These are phyloP conservation scores for Pythium coloratum DNA, from an alignment of 352 stramenopile species.

Conservation along the genomic window DNA sequence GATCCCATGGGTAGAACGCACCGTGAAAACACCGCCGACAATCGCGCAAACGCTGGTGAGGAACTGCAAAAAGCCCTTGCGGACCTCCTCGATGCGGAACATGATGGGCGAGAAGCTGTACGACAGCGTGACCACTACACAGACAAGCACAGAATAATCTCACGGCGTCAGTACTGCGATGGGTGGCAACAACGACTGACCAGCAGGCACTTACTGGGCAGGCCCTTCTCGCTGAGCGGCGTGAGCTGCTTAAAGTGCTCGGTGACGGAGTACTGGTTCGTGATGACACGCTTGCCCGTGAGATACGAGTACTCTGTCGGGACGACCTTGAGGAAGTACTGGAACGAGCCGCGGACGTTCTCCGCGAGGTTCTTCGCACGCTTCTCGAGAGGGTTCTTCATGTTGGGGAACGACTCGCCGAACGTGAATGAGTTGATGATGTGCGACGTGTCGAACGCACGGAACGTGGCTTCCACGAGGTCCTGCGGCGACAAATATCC, in stretches of 20 bases:
- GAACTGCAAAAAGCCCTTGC: conserved; percentile 88
- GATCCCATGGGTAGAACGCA: conserved; percentile 28
- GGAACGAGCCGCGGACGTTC: conserved; percentile 61
- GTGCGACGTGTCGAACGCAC: conserved; percentile 39
- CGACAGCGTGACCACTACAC: conserved; percentile 95
- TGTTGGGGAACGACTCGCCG: conserved; percentile 76
- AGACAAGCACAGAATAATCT: conserved; percentile 13
- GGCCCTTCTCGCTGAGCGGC: conserved; percentile 83
- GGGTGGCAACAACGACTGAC: neutral
- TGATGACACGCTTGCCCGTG: conserved; percentile 84
- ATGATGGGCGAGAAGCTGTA: conserved; percentile 97
- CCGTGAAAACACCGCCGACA: conserved; percentile 90
- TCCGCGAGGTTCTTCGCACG: conserved; percentile 58
- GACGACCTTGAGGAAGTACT: conserved; percentile 93
- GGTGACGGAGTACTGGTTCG: conserved; percentile 98
- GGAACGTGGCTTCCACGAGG: conserved; percentile 31
- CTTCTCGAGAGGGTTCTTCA: conserved; percentile 82
- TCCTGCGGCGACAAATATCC: conserved; percentile 49
- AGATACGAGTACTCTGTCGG: conserved; percentile 94
- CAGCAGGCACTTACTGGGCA: conserved; percentile 62
- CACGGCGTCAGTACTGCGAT: conserved; percentile 2
- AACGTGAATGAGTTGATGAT: conserved; percentile 57
- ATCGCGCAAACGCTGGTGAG: conserved; percentile 93
- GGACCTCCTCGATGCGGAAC: conserved; percentile 94
- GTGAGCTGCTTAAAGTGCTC: conserved; percentile 92